Evolutionary conservation across 1,139 yeast genomes (phyloP).

Genomic region (Sugiyamaella neomexicana): DNA sequence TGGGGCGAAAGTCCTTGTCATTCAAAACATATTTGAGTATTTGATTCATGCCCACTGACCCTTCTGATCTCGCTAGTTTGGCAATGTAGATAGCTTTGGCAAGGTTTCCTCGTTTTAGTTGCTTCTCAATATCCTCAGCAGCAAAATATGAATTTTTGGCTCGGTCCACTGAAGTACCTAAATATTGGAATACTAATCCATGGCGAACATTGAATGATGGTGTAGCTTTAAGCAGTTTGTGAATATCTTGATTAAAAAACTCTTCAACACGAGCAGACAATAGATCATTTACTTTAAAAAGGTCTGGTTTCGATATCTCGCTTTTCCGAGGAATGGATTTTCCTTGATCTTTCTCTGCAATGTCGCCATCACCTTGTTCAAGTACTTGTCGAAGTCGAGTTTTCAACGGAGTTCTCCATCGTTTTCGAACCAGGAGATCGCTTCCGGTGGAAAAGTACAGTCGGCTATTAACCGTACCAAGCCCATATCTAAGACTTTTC

Average conservation of each 20-base stretch:
- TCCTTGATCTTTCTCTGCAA: conserved; percentile 5
- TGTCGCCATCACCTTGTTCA: conserved; percentile 9
- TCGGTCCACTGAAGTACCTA: conserved; percentile 27
- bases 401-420: neutral
- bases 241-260: conserved; percentile 22
- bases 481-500: neutral
- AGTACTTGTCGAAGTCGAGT: conserved; percentile 5
- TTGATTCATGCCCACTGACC: conserved; percentile 31
- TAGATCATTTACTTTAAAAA: conserved; percentile 16
- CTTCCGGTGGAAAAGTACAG: conserved; percentile 3
- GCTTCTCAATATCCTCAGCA: conserved; percentile 25
- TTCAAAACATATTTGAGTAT: conserved; percentile 24
- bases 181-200: conserved; percentile 25
- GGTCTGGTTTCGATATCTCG: conserved; percentile 17
- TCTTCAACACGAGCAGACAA: conserved; percentile 21
- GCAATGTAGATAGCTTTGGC: conserved; percentile 25
- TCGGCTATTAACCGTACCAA: neutral
- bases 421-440: neutral
- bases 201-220: conserved; percentile 27
- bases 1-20: neutral
- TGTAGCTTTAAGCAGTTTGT: conserved; percentile 22
- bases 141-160: conserved; percentile 27
- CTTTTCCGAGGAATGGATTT: neutral
- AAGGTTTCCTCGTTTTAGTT: conserved; percentile 24
- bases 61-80: conserved; percentile 26